Evolutionary conservation across 371 early-diverging fungal genomes (phyloP), one percentile per base, ranked within the genome.

Genomic region (Rhizomucor pusillus): DNA sequence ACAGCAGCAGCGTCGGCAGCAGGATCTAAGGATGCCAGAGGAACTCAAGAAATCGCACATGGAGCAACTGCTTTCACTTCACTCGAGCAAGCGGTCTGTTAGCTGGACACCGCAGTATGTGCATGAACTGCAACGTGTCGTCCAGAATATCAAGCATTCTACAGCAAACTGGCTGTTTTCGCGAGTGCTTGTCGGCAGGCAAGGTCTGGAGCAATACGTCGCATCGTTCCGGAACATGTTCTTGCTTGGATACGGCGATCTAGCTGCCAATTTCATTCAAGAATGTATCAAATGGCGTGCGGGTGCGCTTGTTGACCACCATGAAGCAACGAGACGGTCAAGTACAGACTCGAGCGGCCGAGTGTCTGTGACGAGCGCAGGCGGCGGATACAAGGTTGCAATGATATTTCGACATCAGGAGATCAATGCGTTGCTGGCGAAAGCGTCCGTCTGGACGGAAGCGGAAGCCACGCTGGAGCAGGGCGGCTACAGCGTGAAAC

Each of bases 111-210:
- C 14, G 14, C 34, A 24, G 34, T 48, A 48, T 11, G 19, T 19
- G 33, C 34, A 33, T n/a, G 37, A 14, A 7, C 24, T 12, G 16
- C 47, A 50, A 29, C 40, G 56, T 9, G 62, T 71, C 1, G 69
- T 86, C 0, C 61, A 65, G 29, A 67, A 67, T 22, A 78, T 90
- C 19, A 77, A 88, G 25, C 57, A 61, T 24, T 76, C 84, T 2
- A 82, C 88, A 3, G 81, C 88, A 10, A 72, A 80, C 24, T 82
- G 86, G 68, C 59, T 91, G 16, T 91, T 88, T 75, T 75, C 80
- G 19, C 77, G 80, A 4, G 88, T 90, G 2, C 78, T 89, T 5
- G 71, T 87, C 6, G 85, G 82, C 6, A 68, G 75, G 5, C 77
- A 88, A 50, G 75, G 79, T 10, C 56, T 90, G 5, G 54, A 70